Base-by-base conservation (phyloP, 352 stramenopile genomes). In the Aphanomyces astaci region DNA sequence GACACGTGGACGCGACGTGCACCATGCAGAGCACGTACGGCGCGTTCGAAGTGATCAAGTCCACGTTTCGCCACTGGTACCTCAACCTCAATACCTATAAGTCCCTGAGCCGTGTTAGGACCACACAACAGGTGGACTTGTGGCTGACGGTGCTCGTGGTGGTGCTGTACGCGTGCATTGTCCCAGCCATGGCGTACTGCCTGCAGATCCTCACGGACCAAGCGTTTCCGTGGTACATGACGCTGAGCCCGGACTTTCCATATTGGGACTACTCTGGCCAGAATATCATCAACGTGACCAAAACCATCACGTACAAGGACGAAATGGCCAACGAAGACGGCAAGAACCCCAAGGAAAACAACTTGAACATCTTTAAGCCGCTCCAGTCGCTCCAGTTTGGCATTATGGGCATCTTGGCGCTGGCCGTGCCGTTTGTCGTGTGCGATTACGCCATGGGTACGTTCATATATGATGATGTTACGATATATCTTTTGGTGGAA, bases 21-120 rank as follows among this genome's bases (percentile, higher is more conserved):
- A 90, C 84, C 0, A 81, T 48, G 11, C 19, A 36, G 10, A 59
- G 90, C 25, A 82, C 83, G 0, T 95, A 95, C 74, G 82, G 84
- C 48, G 80, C 82, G 55, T 66, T 73, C 25, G 84, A 95, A 52
- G 84, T 95, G 7, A 79, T 95, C 31, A 80, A 82, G 39, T 87
- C 75, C n/a, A 95, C 86, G 31, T 74, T 93, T 45, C 81, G 72
- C 74, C 86, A 95, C 75, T 95, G 86, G 86, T 92, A 19, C 39
- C 9, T 17, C 9, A 17, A 9, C 9, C 39, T 17, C 39, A 46
- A 9, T 9, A 17, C 39, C 9, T 46, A 9, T 9, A 17, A n/a
- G 9, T 27, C 45, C 22, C 9, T 27, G 13, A 4, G 45, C 4
- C 22, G 13, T 25, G 13, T 25, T 24, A 53, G 45, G 45, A 19